Conservation (phyloP, 768 basidiomycete genomes). For the Lactarius hengduanensis region DNA sequence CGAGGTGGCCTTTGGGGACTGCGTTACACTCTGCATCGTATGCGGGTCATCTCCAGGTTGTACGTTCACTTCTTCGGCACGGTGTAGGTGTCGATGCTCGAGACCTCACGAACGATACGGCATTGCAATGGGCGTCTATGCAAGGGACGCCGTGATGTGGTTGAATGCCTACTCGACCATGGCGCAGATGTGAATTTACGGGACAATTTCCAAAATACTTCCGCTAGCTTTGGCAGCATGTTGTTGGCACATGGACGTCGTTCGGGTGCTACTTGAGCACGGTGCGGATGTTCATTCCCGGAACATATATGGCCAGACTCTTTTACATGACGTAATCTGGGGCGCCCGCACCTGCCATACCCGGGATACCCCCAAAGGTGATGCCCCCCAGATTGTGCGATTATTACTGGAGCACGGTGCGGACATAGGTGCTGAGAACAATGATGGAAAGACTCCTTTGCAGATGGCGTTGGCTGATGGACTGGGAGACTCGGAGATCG, state of each 20-base stretch:
- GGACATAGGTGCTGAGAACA: not conserved
- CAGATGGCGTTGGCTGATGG: not conserved
- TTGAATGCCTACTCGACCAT: not conserved
- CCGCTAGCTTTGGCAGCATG: not conserved
- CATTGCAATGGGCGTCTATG: not conserved
- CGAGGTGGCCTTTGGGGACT: not conserved
- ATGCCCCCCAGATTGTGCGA: not conserved
- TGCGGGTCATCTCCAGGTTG: not conserved
- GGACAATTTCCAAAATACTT: not conserved
- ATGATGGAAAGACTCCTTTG: not conserved
- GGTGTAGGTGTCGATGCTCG: not conserved
- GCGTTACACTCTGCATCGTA: not conserved
- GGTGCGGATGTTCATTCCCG: not conserved
- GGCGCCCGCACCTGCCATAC: not conserved
- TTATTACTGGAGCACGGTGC: not conserved
- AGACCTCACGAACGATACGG: rapidly evolving
- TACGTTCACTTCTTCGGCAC: not conserved
- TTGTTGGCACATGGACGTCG: not conserved
- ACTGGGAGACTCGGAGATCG: not conserved
- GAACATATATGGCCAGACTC: not conserved
- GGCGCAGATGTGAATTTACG: not conserved
- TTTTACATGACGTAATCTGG: not conserved
- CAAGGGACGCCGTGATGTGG: not conserved
- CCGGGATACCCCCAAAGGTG: not conserved
- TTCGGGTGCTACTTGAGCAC: not conserved